Evolutionary conservation across 1,284 basidiomycete genomes (phyloP).

Genomic region (Rhodotorula mucilaginosa): DNA sequence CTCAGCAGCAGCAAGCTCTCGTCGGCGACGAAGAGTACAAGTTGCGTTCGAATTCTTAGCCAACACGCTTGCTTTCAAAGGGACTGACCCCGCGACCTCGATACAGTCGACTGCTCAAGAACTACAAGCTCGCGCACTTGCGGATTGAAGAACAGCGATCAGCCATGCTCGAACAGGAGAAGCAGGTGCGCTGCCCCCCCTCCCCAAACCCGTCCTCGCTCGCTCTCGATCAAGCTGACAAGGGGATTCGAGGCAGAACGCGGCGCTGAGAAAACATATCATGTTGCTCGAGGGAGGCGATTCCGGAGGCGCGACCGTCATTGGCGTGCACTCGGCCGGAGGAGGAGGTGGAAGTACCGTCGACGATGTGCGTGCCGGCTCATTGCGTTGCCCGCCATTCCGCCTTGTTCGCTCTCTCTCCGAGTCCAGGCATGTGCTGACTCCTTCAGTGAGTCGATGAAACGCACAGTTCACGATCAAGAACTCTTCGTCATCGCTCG

Average conservation of each 20-base stretch:
- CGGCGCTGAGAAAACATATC: slow-evolving; percentile 65
- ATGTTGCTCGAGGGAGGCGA: slow-evolving; percentile 65
- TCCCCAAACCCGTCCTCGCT: not conserved
- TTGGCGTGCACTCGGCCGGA: slow-evolving; percentile 33
- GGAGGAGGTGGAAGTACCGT: slow-evolving; percentile 37
- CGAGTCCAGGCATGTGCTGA: no score
- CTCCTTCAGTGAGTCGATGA: not conserved
- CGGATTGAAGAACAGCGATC: slow-evolving; percentile 73
- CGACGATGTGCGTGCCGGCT: slow-evolving; percentile 31
- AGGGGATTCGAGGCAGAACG: slow-evolving; percentile 51
- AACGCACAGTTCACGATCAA: slow-evolving; percentile 73
- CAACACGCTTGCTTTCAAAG: no score
- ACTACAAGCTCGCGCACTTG: slow-evolving; percentile 74
- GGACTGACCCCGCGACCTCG: no score
- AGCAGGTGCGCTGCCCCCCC: slow-evolving; percentile 52
- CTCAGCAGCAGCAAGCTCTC: slow-evolving; percentile 1
- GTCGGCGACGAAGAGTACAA: slow-evolving; percentile 42
- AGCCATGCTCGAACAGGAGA: slow-evolving; percentile 75
- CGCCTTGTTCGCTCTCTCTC: no score
- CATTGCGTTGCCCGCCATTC: no score
- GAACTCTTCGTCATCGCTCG: slow-evolving; percentile 61
- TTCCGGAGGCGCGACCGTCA: slow-evolving; percentile 27
- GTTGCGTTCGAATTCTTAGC: slow-evolving; percentile 10
- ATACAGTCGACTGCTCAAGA: slow-evolving; percentile 37
- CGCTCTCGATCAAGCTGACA: not conserved